Base-by-base conservation (phyloP, 495 filamentous ascomycete species). In the Aspergillus panamensis region DNA sequence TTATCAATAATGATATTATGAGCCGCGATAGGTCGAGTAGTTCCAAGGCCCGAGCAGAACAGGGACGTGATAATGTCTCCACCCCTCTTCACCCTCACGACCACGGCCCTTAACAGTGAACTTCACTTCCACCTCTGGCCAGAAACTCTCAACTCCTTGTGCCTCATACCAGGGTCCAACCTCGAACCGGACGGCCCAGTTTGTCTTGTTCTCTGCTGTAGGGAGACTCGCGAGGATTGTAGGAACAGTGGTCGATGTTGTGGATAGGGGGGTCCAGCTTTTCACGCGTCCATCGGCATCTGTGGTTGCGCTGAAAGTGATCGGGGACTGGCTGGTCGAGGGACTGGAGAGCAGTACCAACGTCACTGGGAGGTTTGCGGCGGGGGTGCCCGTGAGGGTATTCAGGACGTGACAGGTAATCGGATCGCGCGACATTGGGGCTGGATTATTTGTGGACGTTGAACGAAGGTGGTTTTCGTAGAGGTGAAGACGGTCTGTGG, bases 11-110 rank as follows among this genome's bases (percentile, higher is more conserved):
- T 48, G 39, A 8, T 16, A n/a, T 73, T 60, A 80, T 43, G 75
- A 80, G 3, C 94, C 94, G 65, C 94, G 78, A 73, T 98, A 98
- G 6, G 94, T 97, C 48, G 90, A 90, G 75, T 96, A 98, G 66
- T 87, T 91, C 77, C 86, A 97, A 43, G 92, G 92, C 53, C 90
- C 84, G 74, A 98, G 69, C 69, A 98, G 63, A 68, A 98, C 75
- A 29, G 94, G 94, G 4, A 98, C 88, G 82, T 98, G 94, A 65
- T 92, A 97, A 74, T 95, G 88, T 75, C 89, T 80, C 66, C 79
- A 85, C 47, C 76, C 77, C 53, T 77, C 75, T 79, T 88, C 81
- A 12, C 77, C 84, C 48, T 80, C 78, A 30, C 72, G 71, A 3
- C 76, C 76, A 21, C 76, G 69, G 37, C 76, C 75, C 59, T 83